Conservation (phyloP, 441 rosid species). For the Gossypium davidsonii region DNA sequence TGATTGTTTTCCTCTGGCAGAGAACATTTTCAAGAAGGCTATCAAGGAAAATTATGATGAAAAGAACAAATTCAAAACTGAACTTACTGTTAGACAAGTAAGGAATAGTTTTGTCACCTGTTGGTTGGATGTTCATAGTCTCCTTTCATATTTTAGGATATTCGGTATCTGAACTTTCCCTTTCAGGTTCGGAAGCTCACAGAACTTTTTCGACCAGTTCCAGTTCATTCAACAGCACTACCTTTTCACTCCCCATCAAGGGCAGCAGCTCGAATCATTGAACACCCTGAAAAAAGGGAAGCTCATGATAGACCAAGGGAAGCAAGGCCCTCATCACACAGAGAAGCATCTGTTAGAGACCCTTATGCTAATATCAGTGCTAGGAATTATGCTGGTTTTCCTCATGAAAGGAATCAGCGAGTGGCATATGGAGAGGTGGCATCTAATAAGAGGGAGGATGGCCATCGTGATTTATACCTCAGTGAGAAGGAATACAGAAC, state of each 20-base stretch:
- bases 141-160: conserved; percentile 7
- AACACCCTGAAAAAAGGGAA: neutral
- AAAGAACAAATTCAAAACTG: conserved; percentile 66
- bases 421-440: neutral
- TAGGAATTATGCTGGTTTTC: neutral
- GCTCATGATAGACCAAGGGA: neutral
- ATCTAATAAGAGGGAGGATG: neutral
- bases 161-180: neutral
- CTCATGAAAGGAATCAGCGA: neutral
- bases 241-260: neutral
- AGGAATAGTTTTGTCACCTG: conserved; percentile 16
- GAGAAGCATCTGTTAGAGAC: neutral
- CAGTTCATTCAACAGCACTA: neutral
- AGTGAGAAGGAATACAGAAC: neutral
- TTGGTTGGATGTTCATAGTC: conserved; percentile 12
- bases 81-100: conserved; percentile 60
- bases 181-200: neutral
- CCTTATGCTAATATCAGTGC: neutral
- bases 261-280: neutral
- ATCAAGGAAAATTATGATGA: conserved; percentile 60
- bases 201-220: neutral
- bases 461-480: neutral
- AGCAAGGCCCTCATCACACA: neutral
- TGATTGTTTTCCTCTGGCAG: conserved; percentile 55
- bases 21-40: conserved; percentile 67